Base-by-base conservation (phyloP, 2,329 filamentous ascomycete genomes). In the Phialemoniopsis sp. region DNA sequence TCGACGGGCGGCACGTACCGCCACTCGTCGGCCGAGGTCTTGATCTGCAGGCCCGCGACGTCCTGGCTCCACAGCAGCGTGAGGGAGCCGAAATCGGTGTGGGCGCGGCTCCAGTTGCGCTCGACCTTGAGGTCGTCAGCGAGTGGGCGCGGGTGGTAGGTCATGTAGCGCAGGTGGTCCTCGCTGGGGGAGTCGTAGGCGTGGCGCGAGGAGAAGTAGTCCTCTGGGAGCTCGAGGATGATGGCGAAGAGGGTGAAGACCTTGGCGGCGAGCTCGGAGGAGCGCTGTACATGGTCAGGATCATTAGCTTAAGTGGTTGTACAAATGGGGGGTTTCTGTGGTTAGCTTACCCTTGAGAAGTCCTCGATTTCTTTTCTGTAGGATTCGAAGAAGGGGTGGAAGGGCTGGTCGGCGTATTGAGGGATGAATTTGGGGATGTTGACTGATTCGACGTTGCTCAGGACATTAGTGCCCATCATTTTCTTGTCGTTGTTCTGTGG, bases 151-250 rank as follows among this genome's bases (percentile, higher is more conserved):
- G 66, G 59, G 40, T 70, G 65, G 47, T 80, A 80, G 42, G 75
- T 70, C 76, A 80, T 79, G 54, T 79, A 80, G 7, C 78, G 69
- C 28, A 80, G 62, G 48, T 80, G 73, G 38, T 73, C 72, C 46
- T 80, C 75, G 34, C 70, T 68, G 28, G 68, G 62, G 35, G 69
- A 61, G 3, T 76, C 65, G 47, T 79, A 82, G 8, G 62, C 62
- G 49, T 82, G 78, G 29, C 67, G 60, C 10, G 67, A 63, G 17
- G 72, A 63, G 35, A 82, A 68, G 42, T 69, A 68, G 14, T 82
- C 72, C 36, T 76, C 70, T 0, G 75, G 73, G 0, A 82, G 61
- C 50, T 81, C 70, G 1, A 82, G 64, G 2, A 80, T 60, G 19
- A 80, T 72, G 6, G 62, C 59, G 34, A 66, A 59, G 7, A 66